Evolutionary conservation across 2,329 filamentous ascomycete species (phyloP), one percentile per base, ranked within the genome.

Genomic region (Colletotrichum musicola): DNA sequence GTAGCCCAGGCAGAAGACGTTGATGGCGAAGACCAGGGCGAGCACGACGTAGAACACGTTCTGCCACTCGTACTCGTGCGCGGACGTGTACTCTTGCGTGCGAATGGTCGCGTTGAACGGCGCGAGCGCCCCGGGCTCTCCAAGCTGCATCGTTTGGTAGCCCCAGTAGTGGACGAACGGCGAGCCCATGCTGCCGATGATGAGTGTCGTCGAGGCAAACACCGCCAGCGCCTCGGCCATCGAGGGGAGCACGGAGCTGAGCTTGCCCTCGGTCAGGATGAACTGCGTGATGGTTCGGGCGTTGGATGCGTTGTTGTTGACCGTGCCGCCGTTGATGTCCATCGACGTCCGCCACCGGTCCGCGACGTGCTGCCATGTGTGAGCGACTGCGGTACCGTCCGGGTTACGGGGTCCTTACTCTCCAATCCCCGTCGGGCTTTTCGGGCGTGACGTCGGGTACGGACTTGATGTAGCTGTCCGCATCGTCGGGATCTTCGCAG

Each of bases 171-270:
- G 86, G 0, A 84, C 81, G 73, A 91, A 93, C 0, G 91, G 89
- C 0, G 90, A 81, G 64, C 88, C 83, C 9, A 87, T 78, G 2
- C 89, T 80, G 9, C 87, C 84, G 50, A 90, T 82, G 9, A 94
- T 83, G 0, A 94, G 77, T 0, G 91, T 93, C 42, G 87, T 90
- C 4, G 89, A 88, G 0, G 88, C 86, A 73, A 94, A 84, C 0
- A 93, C 91, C 0, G 92, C 91, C 0, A 96, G 76, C 0, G 90
- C 90, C 77, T 96, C 93, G 0, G 89, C 90, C n/a, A 93, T 83
- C 2, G 90, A 93, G 0, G 93, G 93, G 0, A 90, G 77, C 0
- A 78, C 74, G 0, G 82, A 77, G 40, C 85, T 81, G 0, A 93
- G 82, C 0, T 65, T 59, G 0, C 79, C 76, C 4, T 75, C 35